Evolutionary conservation across 2,329 filamentous ascomycete genomes (phyloP).

Genomic region (Sporothrix inflata): DNA sequence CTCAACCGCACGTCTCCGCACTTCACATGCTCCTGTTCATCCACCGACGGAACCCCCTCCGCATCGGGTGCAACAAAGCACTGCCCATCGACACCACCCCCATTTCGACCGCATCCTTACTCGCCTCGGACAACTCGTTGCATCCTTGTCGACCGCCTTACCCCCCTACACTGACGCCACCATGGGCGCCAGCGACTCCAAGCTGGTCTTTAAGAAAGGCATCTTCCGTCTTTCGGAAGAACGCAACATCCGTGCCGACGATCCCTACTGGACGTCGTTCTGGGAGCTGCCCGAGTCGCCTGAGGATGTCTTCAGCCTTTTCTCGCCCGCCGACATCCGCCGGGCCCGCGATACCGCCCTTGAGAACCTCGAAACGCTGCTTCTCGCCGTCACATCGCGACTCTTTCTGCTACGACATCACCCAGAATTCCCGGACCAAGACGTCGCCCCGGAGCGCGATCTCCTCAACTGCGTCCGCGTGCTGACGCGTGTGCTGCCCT

Average conservation of each 20-base stretch:
- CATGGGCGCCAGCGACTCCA: slow-evolving; percentile 98
- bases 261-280: slow-evolving; percentile 95
- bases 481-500: slow-evolving; percentile 86
- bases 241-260: slow-evolving; percentile 80
- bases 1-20: slow-evolving; percentile 3
- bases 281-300: slow-evolving; percentile 96
- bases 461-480: slow-evolving; percentile 95
- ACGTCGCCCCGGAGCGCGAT: slow-evolving; percentile 81
- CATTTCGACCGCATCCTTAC: neutral
- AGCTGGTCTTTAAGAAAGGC: slow-evolving; percentile 97
- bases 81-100: neutral
- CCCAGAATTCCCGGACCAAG: slow-evolving; percentile 84
- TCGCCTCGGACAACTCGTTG: neutral
- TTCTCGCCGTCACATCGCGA: slow-evolving; percentile 80
- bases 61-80: neutral
- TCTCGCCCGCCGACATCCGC: slow-evolving; percentile 85
- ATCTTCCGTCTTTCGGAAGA: slow-evolving; percentile 97
- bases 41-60: neutral
- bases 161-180: slow-evolving; percentile 33
- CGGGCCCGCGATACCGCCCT: slow-evolving; percentile 82
- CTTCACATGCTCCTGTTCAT: neutral
- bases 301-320: slow-evolving; percentile 96
- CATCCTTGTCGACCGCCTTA: slow-evolving; percentile 1
- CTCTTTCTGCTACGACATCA: slow-evolving; percentile 83
- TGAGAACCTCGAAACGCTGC: slow-evolving; percentile 86